Conservation (phyloP, 176 grass and related monocot species). For the Alopecurus myosuroides region DNA sequence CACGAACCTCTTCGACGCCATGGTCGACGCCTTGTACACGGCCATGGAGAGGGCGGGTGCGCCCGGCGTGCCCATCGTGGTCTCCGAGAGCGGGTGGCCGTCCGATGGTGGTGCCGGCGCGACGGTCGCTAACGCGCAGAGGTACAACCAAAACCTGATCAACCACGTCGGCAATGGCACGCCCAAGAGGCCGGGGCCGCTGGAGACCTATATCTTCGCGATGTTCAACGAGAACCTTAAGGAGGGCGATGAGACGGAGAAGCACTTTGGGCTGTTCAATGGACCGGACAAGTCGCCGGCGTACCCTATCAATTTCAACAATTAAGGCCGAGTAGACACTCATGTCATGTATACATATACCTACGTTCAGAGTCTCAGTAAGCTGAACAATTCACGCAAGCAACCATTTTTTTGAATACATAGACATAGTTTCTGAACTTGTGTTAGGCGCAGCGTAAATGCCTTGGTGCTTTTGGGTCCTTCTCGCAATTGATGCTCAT, state of each 20-base stretch:
- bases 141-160: slow-evolving; percentile 75
- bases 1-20: slow-evolving; percentile 56
- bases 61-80: slow-evolving; percentile 40
- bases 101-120: slow-evolving; percentile 61
- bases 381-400: too few species aligned
- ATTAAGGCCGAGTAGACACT: not conserved
- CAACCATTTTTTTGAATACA: too few species aligned
- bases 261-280: slow-evolving; percentile 69
- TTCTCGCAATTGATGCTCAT: too few species aligned
- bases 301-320: not conserved
- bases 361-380: too few species aligned
- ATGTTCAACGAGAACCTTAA: slow-evolving; percentile 97
- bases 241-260: slow-evolving; percentile 70
- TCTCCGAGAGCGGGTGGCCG: slow-evolving; percentile 94
- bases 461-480: too few species aligned
- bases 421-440: too few species aligned
- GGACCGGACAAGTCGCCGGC: not conserved
- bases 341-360: too few species aligned
- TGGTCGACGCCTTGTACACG: slow-evolving; percentile 4
- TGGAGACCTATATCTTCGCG: slow-evolving; percentile 87
- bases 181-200: slow-evolving; percentile 40
- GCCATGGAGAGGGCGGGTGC: slow-evolving; percentile 71
- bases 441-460: too few species aligned
- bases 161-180: slow-evolving; percentile 47
- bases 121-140: slow-evolving; percentile 53